Evolutionary conservation across 2,329 filamentous ascomycete species (phyloP).

Genomic region (Verticillium longisporum): DNA sequence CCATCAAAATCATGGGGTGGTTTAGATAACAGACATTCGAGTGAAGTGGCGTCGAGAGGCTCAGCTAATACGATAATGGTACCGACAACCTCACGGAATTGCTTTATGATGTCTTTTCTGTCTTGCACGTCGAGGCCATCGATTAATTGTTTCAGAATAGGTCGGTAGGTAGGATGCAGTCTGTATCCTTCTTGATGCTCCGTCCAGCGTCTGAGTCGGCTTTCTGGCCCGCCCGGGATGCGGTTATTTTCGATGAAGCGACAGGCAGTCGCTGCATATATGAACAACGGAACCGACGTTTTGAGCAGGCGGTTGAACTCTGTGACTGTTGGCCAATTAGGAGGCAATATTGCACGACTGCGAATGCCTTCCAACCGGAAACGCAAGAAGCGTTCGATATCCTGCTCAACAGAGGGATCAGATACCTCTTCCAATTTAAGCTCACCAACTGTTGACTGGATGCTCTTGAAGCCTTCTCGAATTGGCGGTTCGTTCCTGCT

Average conservation of each 20-base stretch:
- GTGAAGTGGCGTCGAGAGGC: background rate
- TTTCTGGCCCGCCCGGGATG: conserved; percentile 10
- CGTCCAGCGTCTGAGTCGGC: conserved; percentile 10
- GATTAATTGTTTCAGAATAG: background rate
- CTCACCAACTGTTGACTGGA: background rate
- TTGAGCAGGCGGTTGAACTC: background rate
- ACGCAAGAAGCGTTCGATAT: background rate
- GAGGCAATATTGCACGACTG: background rate
- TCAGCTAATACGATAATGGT: background rate
- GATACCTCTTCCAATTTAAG: conserved; percentile 5
- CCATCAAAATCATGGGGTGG: background rate
- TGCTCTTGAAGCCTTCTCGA: background rate
- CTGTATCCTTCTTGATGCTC: background rate
- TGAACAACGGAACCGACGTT: conserved; percentile 21
- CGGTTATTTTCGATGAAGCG: conserved; percentile 17
- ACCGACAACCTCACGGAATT: background rate
- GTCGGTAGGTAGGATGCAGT: background rate
- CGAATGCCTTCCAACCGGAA: background rate
- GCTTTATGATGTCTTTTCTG: background rate
- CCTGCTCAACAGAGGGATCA: background rate
- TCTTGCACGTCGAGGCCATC: background rate
- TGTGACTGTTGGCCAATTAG: background rate
- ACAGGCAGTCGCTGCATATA: conserved; percentile 24
- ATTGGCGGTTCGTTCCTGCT: conserved; percentile 13
- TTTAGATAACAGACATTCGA: background rate